phyloP scores from a whole-genome alignment of 495 filamentous ascomycete species.

The Symbiotaphrina buchneri region DNA sequence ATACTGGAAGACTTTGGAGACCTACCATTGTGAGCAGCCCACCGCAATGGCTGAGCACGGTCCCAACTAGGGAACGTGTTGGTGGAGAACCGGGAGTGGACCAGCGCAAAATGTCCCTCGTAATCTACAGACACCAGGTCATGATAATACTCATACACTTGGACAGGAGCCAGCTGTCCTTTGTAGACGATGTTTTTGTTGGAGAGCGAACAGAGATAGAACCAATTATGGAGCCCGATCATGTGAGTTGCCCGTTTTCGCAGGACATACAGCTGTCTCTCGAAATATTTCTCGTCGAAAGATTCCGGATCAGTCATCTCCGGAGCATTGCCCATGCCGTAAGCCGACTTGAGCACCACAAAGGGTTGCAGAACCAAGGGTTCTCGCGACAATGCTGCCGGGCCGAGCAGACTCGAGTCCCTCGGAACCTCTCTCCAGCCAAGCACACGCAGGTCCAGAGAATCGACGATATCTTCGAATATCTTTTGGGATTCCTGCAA shows the following conservation, averaged over 20 bases:
- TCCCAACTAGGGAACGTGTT: conserved; percentile 99
- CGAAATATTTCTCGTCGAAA: conserved; percentile 74
- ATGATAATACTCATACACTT: conserved; percentile 99
- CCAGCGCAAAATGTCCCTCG: conserved; percentile 91
- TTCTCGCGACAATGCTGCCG: conserved; percentile 82
- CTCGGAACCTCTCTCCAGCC: conserved; percentile 93
- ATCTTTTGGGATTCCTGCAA: conserved; percentile 66
- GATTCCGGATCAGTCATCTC: conserved; percentile 51
- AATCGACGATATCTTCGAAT: conserved; percentile 82
- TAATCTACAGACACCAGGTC: conserved; percentile 95
- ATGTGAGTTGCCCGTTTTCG: conserved; percentile 88
- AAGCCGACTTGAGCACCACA: conserved; percentile 68
- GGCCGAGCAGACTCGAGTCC: conserved; percentile 82
- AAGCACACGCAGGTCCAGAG: conserved; percentile 70
- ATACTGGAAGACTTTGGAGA: neutral
- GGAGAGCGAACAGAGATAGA: conserved; percentile 92
- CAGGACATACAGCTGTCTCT: conserved; percentile 82
- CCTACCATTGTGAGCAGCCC: conserved; percentile 93
- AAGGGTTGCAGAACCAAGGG: conserved; percentile 91
- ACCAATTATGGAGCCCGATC: conserved; percentile 95
- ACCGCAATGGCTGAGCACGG: conserved; percentile 86
- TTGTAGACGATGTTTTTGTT: conserved; percentile 99
- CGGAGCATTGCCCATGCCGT: conserved; percentile 70
- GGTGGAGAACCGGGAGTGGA: conserved; percentile 95
- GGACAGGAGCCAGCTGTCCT: conserved; percentile 83